Percentiles rank a stretch among this genome's conserved stretches.
Evolutionary conservation across 2,329 filamentous ascomycete genomes (phyloP).

Genomic region (Triangularia verruculosa): DNA sequence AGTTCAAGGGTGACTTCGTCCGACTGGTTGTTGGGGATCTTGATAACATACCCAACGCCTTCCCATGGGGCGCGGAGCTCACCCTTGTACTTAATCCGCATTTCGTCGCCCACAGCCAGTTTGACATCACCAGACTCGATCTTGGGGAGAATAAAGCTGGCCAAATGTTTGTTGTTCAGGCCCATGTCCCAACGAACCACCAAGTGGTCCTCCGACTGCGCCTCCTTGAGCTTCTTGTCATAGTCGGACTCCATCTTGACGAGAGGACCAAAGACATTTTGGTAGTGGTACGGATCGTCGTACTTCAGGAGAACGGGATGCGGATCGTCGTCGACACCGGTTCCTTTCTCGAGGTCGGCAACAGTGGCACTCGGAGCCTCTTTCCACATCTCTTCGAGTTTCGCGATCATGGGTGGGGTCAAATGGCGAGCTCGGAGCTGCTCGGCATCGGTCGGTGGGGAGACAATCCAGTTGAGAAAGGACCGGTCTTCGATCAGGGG

Average conservation of each 20-base stretch:
- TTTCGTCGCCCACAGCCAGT: conserved; percentile 94
- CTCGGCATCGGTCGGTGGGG: conserved; percentile 85
- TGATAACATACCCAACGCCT: conserved; percentile 97
- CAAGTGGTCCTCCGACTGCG: conserved; percentile 94
- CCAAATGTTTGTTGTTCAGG: conserved; percentile 94
- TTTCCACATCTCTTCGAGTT: conserved; percentile 98
- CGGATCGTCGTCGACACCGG: conserved; percentile 91
- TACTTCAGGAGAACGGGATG: conserved; percentile 89
- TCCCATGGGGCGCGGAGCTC: conserved; percentile 92
- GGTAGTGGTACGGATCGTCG: conserved; percentile 96
- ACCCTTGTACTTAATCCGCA: conserved; percentile 94
- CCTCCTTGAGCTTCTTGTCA: conserved; percentile 97
- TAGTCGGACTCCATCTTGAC: conserved; percentile 99
- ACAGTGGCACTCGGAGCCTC: conserved; percentile 87
- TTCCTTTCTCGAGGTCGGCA: conserved; percentile 85
- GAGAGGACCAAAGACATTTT: conserved; percentile 95
- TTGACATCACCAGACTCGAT: conserved; percentile 98
- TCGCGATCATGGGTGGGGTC: conserved; percentile 90
- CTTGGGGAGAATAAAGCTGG: conserved; percentile 93
- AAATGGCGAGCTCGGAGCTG: conserved; percentile 92
- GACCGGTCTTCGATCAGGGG: conserved; percentile 95
- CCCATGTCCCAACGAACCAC: conserved; percentile 93
- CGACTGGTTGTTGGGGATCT: conserved; percentile 98
- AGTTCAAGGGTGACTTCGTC: conserved; percentile 96
- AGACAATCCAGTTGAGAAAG: conserved; percentile 91